Percentiles rank a stretch among this genome's conserved stretches.
Evolutionary conservation across 495 filamentous ascomycete genomes (phyloP).

Genomic region (Penicillium angulare): DNA sequence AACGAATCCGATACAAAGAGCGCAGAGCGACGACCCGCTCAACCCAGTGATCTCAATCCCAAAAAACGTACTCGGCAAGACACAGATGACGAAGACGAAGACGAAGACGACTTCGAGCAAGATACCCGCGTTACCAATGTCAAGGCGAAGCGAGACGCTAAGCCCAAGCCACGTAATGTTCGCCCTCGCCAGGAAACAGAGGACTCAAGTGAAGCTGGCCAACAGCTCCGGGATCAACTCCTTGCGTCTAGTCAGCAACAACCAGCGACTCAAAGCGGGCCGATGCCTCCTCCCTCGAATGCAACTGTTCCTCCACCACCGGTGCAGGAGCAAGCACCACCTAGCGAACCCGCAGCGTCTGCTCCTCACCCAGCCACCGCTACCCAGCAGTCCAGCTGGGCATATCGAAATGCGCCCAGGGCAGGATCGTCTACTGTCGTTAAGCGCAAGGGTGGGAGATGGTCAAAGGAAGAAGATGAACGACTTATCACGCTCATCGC

Average conservation of each 20-base stretch:
- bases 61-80: conserved; percentile 17
- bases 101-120: conserved; percentile 1
- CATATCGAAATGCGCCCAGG: not conserved
- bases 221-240: not conserved
- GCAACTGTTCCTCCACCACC: too few species aligned
- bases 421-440: not conserved
- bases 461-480: conserved; percentile 28
- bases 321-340: too few species aligned
- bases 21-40: conserved; percentile 9
- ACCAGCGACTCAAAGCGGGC: too few species aligned
- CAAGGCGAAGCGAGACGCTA: not conserved
- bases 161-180: not conserved
- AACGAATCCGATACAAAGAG: conserved; percentile 11
- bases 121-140: not conserved
- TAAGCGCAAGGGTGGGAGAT: not conserved
- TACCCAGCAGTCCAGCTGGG: not conserved
- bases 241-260: not conserved
- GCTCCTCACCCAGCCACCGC: not conserved
- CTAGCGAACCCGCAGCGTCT: not conserved
- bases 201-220: not conserved
- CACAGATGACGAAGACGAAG: not conserved
- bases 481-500: conserved; percentile 28
- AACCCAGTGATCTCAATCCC: not conserved
- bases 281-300: too few species aligned
- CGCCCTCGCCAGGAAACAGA: not conserved